Base-by-base conservation (phyloP, 345 rosid genomes). In the Noccaea caerulescens region DNA sequence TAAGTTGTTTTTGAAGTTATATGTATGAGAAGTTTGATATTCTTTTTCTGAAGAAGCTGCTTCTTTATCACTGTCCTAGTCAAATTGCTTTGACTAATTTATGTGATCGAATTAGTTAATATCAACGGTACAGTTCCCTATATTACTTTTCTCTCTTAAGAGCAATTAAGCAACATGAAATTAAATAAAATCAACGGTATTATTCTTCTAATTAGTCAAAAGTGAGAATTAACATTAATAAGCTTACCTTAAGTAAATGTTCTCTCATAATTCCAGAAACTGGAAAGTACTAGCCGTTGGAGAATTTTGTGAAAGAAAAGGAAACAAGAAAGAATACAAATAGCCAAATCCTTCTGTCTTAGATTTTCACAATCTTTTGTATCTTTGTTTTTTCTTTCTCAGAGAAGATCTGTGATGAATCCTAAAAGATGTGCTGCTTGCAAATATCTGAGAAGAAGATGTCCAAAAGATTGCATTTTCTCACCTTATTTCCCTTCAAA, bases 401-500 rank as follows among this genome's bases (percentile, higher is more conserved):
- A 3, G 33, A 47, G 66, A 63, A 63, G 14, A 70, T 76, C 72
- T 70, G 55, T 18, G 54, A 70, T 70, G 76, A 76, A 76, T 70
- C 71, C 36, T 5, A 76, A 76, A 76, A 70, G 79, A 76, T 88
- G 91, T 79, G 89, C 89, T 16, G 89, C 88, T 42, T 88, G 92
- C 83, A 85, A 77, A 62, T 83, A 84, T 76, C 38, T 86, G 69
- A 84, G 92, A 78, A 86, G 97, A 71, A 88, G 79, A 73, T 91
- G 89, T 72, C 77, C 82, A 58, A 45, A 75, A 43, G 87, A 84
- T 79, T 89, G 91, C 69, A 77, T 86, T 63, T 91, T 88, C 83
- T 79, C 86, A 13, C 92, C 84, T 56, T 77, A 87, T 66, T 87
- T 85, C 58, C 91, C 87, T 34, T 54, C 90, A 36, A 74, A 59